Base-by-base conservation (phyloP, 2,329 filamentous ascomycete species). In the Penicillium brasilianum region DNA sequence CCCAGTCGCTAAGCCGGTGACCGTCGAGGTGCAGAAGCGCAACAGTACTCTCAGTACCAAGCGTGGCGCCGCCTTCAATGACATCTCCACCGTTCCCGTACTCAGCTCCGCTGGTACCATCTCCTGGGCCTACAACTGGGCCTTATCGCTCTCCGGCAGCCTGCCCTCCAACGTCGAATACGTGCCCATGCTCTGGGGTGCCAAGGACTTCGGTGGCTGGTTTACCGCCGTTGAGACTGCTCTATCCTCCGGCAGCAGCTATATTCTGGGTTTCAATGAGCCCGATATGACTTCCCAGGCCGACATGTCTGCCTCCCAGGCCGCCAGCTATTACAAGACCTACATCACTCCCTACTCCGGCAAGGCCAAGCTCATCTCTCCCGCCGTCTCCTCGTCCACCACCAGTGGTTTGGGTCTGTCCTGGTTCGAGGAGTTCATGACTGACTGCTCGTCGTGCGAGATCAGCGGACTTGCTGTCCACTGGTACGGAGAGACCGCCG, bases 41-140 rank as follows among this genome's bases (percentile, higher is more conserved):
- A 55, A 11, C 39, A 25, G 41, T 28, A 46, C 60, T 28, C 37
- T 32, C n/a, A 50, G 46, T 25, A 59, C 59, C 66, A 74, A 75
- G 67, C 71, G 73, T 39, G 73, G 73, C 28, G 72, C 73, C 14
- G 69, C 72, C 57, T 82, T 81, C 75, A 82, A 81, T 64, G 69
- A 76, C 39, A 68, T 71, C 39, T 62, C 66, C 22, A 65, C 74
- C 37, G 70, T 78, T 11, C n/a, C 65, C 28, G 55, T 73, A 14
- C 77, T 82, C 55, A 54, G 66, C 55, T 63, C 61, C 50, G 67
- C 63, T 50, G 69, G 66, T 28, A 46, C 63, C 22, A 69, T 79
- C 55, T 71, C 72, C 43, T 82, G 80, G 80, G 77, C 76, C 37
- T 81, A 82, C 71, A 78, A 82, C 71, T 82, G 80, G 80, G 78